Percentiles rank a stretch among this genome's conserved stretches.
Evolutionary conservation across 202 grass and related monocot species (phyloP).

Genomic region (Dendrocalamus latiflorus): DNA sequence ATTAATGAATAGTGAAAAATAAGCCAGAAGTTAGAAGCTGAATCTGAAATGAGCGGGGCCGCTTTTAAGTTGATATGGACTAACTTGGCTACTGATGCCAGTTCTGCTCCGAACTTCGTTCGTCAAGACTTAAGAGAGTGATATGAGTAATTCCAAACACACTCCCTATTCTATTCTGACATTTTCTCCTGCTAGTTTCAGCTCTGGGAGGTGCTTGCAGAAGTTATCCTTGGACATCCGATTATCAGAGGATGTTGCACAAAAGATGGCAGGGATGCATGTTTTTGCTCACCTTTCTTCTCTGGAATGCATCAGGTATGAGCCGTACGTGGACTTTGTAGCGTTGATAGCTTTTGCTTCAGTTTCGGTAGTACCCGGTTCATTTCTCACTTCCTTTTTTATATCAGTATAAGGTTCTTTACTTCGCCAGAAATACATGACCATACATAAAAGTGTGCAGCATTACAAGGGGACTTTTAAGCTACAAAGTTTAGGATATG

Average conservation of each 20-base stretch:
- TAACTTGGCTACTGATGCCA: neutral
- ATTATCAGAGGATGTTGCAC: slow-evolving; percentile 28
- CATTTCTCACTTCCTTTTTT: neutral
- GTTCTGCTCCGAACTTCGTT: too few relatives aligned
- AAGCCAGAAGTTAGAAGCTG: too few relatives aligned
- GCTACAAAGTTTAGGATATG: slow-evolving; percentile 24
- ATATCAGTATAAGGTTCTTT: slow-evolving; percentile 7
- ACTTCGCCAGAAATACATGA: slow-evolving; percentile 24
- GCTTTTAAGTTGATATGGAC: neutral
- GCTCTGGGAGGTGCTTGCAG: too few relatives aligned
- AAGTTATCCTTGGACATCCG: neutral
- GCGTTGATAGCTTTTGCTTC: neutral
- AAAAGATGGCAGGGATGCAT: slow-evolving; percentile 52
- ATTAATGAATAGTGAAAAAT: too few relatives aligned
- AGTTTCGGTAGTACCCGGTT: too few relatives aligned
- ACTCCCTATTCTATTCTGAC: neutral
- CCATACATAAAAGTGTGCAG: too few relatives aligned
- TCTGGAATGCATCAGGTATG: slow-evolving; percentile 46
- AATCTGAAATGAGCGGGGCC: too few relatives aligned
- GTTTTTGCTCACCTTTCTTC: slow-evolving; percentile 27
- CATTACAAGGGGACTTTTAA: slow-evolving; percentile 18
- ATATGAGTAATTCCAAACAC: neutral
- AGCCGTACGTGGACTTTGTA: neutral
- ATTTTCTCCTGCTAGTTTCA: too few relatives aligned
- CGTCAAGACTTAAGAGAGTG: neutral